A percentile compares a stretch with the other conserved stretches of the same genome.
Conservation (phyloP, 768 basidiomycete species). For the Russula sp. region DNA sequence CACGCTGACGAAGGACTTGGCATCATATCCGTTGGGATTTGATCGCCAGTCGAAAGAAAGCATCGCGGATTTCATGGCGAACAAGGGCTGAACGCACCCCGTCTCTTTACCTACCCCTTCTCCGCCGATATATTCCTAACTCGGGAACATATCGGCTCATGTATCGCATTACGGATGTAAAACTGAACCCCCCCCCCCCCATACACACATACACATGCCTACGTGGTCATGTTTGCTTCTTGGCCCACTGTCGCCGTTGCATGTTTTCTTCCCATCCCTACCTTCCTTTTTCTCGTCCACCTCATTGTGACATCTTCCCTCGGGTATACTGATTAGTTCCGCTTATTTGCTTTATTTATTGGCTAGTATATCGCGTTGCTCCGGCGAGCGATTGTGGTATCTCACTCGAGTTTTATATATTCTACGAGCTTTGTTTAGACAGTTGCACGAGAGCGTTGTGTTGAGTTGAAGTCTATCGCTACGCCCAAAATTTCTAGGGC, state of each 20-base stretch:
- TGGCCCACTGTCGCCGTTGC: not conserved
- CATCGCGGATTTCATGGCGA: constrained; percentile 9
- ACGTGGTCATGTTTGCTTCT: not conserved
- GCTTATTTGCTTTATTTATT: constrained; percentile 9
- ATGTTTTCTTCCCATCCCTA: not conserved
- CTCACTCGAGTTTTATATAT: not conserved
- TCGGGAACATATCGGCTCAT: not conserved
- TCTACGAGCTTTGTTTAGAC: not conserved
- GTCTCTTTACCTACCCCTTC: not conserved
- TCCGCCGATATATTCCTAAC: not conserved
- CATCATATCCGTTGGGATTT: constrained; percentile 78
- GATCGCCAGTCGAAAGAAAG: constrained; percentile 33
- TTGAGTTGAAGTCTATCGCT: not conserved
- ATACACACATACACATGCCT: not conserved
- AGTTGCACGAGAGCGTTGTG: not conserved
- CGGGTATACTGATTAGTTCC: not conserved
- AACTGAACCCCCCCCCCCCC: not conserved
- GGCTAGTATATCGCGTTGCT: constrained; percentile 3
- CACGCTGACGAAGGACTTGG: constrained; percentile 73
- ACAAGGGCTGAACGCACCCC: not conserved
- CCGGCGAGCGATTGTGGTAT: constrained; percentile 6
- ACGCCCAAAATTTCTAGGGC: not conserved
- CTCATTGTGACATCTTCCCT: not conserved
- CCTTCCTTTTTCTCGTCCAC: not conserved
- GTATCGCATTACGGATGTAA: constrained; percentile 18